Base-by-base conservation (phyloP, 176 grass and related monocot genomes). In the Cymbopogon citratus region DNA sequence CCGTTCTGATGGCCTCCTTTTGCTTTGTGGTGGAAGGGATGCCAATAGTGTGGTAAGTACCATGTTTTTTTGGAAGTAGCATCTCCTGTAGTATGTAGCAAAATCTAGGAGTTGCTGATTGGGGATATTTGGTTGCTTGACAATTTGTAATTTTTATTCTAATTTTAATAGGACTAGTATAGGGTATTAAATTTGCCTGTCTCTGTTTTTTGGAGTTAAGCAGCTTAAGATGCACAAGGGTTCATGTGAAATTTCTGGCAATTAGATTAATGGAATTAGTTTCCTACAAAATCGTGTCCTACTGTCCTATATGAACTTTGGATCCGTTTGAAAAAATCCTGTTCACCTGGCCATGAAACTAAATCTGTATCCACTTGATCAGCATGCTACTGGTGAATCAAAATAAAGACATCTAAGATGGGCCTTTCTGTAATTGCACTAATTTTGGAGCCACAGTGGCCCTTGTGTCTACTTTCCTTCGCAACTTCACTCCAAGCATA, bases 1-100 rank as follows among this genome's bases (percentile, higher is more conserved):
- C 12, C 92, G 92, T 43, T 98, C 95, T 79, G 95, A 98, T 91
- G 95, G 92, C 69, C 88, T 98, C 77, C 92, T 98, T 85, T 87
- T 98, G 76, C 90, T 98, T 36, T 95, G 95, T 71, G 95, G 95
- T 84, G 95, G 95, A 71, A 95, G 95, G 85, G 95, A 98, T 89
- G 88, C 92, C 81, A 98, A 86, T 81, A 98, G 89, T 83, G 95
- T 98, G 86, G 95, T 98, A 85, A 92, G 90, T 94, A 11, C 31
- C 84, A 81, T 79, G 44, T n/a, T 41, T 65, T 25, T 35, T 5
- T 67, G 18, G 62, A 48, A 34, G 9, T 76, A 70, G 61, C 9
- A 80, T 84, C 26, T 68, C 21, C 33, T 70, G n/a, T 40, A 44
- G 21, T 52, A 7, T 64, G 12, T 13, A 65, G 56, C 44, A 46